Conservation (phyloP, 2,329 filamentous ascomycete species). For the Penicillium digitatum region DNA sequence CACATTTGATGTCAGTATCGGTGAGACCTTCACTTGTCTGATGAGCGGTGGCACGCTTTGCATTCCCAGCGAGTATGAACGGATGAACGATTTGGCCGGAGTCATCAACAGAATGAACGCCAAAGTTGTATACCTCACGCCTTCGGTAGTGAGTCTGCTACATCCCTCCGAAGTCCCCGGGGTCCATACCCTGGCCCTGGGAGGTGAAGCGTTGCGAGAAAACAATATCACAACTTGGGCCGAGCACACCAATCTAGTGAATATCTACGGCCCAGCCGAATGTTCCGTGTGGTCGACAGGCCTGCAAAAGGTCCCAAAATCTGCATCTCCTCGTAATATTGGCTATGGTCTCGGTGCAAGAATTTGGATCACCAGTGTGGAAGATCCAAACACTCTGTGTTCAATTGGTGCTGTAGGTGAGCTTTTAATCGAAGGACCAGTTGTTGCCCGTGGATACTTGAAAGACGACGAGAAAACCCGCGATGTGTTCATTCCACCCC, state of each 20-base stretch:
- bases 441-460: conserved; percentile 1
- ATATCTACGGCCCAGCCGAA: neutral
- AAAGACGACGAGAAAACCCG: neutral
- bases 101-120: neutral
- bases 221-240: neutral
- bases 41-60: neutral
- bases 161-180: no score
- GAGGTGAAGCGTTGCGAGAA: neutral
- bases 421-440: conserved; percentile 2
- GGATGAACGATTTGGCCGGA: neutral
- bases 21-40: neutral
- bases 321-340: no score
- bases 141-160: conserved; percentile 16
- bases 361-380: neutral
- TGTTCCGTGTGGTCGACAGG: neutral
- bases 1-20: conserved; percentile 11
- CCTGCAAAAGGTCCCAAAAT: no score
- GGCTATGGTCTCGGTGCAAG: neutral
- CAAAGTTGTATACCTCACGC: neutral
- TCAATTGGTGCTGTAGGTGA: neutral
- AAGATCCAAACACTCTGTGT: neutral
- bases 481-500: neutral
- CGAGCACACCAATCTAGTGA: neutral
- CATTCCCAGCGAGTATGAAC: neutral
- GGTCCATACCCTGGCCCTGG: neutral